These are phyloP conservation scores for Cupressus sempervirens DNA, from an alignment of 75 land plant genomes.

Conservation along the genomic window DNA sequence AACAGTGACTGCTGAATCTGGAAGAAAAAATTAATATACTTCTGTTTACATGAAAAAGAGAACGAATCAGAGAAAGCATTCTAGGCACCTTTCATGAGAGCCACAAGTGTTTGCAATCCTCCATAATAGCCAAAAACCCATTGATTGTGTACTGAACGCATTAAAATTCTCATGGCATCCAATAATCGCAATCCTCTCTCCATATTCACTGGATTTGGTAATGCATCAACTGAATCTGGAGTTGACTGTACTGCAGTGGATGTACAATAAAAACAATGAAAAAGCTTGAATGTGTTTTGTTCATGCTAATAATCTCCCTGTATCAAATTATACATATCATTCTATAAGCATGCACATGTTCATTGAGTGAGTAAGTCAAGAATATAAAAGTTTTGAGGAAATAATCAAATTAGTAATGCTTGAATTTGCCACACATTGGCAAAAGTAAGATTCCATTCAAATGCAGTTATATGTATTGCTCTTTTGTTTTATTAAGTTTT, in stretches of 20 bases:
- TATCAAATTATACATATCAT: neutral
- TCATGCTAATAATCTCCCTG: neutral
- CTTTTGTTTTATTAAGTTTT: neutral
- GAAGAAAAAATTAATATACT: neutral
- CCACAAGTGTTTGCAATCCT: slow-evolving; percentile 82
- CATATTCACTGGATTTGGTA: slow-evolving; percentile 24
- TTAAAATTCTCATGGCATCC: slow-evolving; percentile 58
- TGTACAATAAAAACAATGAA: slow-evolving; percentile 11
- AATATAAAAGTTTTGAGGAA: neutral
- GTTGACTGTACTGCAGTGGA: slow-evolving; percentile 20
- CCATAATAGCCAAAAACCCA: slow-evolving; percentile 68
- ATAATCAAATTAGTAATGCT: neutral
- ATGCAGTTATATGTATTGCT: neutral
- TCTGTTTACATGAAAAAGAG: neutral
- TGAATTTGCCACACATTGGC: neutral
- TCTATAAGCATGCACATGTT: neutral
- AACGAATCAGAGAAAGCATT: neutral
- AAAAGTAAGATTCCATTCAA: neutral
- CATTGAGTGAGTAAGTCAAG: neutral
- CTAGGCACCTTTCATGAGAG: slow-evolving; percentile 78
- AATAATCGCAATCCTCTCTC: slow-evolving; percentile 50
- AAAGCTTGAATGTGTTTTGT: neutral
- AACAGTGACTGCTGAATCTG: too few species aligned
- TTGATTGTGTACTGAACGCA: slow-evolving; percentile 78
- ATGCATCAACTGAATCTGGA: slow-evolving; percentile 31